Evolutionary conservation across 257 asterid genomes (phyloP).

Genomic region (Nicotiana undulata): DNA sequence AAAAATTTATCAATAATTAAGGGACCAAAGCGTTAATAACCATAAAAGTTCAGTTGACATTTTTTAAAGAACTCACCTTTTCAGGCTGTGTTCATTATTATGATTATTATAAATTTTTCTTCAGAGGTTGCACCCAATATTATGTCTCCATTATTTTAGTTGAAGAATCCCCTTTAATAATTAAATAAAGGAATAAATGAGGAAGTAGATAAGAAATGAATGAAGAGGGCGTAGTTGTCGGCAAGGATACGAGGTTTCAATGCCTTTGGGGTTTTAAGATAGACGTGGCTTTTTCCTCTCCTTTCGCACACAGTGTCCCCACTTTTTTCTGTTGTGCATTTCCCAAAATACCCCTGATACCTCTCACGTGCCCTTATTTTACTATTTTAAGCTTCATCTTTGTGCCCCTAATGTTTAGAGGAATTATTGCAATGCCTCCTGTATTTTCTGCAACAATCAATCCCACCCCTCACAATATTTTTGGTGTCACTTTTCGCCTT

Average conservation of each 20-base stretch:
- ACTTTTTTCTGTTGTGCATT: neutral
- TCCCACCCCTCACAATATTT: too few relatives aligned
- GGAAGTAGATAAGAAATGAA: constrained; percentile 27
- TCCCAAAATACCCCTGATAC: neutral
- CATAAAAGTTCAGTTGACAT: neutral
- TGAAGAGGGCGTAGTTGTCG: constrained; percentile 45
- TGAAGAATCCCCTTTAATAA: neutral
- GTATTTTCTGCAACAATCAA: neutral
- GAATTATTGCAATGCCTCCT: neutral
- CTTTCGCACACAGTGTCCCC: neutral
- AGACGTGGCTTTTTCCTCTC: constrained; percentile 8
- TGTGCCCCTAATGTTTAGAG: neutral
- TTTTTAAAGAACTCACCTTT: neutral
- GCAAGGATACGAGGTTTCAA: constrained; percentile 80
- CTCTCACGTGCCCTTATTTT: neutral
- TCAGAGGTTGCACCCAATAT: neutral
- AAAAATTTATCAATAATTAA: too few relatives aligned
- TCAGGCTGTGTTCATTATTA: neutral
- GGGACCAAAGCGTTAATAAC: too few relatives aligned
- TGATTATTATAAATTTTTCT: neutral
- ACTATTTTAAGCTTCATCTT: too few relatives aligned
- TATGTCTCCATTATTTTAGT: neutral
- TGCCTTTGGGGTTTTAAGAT: neutral
- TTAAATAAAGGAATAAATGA: neutral
- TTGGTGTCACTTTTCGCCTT: neutral